Percentiles rank a stretch among this genome's conserved stretches.
Evolutionary conservation across 2,329 filamentous ascomycete genomes (phyloP).

Genomic region (Exophiala dermatitidis): DNA sequence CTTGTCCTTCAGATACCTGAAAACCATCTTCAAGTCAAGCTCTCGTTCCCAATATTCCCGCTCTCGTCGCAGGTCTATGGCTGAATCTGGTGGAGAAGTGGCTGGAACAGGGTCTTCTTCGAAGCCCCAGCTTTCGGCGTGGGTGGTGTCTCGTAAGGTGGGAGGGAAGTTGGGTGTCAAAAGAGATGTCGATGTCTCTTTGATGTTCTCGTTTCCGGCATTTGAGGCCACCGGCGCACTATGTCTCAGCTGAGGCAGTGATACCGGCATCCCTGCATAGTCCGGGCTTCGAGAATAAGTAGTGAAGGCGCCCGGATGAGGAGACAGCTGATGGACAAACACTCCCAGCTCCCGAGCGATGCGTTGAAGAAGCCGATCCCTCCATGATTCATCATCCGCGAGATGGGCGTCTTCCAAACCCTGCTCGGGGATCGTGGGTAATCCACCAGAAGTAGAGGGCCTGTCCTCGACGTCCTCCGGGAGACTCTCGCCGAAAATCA

Average conservation of each 20-base stretch:
- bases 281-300: constrained; percentile 64
- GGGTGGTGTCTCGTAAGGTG: constrained; percentile 39
- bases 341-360: constrained; percentile 81
- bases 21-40: constrained; percentile 83
- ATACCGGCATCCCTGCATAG: constrained; percentile 69
- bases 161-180: constrained; percentile 43
- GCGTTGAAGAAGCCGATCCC: constrained; percentile 70
- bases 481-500: constrained; percentile 77
- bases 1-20: constrained; percentile 72
- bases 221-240: constrained; percentile 29
- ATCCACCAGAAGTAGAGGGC: constrained; percentile 10
- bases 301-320: constrained; percentile 81
- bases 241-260: constrained; percentile 25
- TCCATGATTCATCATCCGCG: constrained; percentile 48
- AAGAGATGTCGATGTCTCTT: constrained; percentile 14
- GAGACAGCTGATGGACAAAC: constrained; percentile 73
- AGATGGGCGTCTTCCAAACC: constrained; percentile 4
- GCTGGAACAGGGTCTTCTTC: constrained; percentile 49
- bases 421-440: constrained; percentile 23
- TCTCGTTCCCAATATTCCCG: constrained; percentile 88
- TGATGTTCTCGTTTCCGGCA: constrained; percentile 15
- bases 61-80: constrained; percentile 45
- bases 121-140: constrained; percentile 60
- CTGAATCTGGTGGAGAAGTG: constrained; percentile 41
- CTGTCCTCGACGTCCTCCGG: constrained; percentile 38